Base-by-base conservation (phyloP, 2,329 filamentous ascomycete genomes). In the Fusarium armeniacum region DNA sequence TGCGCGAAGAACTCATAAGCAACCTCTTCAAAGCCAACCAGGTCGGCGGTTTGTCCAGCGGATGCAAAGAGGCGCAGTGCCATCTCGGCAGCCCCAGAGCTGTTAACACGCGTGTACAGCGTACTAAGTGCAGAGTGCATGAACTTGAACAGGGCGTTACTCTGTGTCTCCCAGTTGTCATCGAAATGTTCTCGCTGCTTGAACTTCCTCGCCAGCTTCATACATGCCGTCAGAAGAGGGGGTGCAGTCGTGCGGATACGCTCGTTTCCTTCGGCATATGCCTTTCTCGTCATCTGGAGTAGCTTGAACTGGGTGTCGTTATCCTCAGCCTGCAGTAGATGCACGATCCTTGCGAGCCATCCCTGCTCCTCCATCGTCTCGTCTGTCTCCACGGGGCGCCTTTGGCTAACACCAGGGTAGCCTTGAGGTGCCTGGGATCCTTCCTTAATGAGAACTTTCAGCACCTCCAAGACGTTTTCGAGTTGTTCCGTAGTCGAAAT, bases 1-100 rank as follows among this genome's bases (percentile, higher is more conserved):
- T 99, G 96, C 0, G 96, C 96, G 74, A 98, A 98, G 83, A 97
- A 99, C 78, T 99, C 96, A 79, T 99, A 99, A 13, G 94, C 92
- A 43, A 97, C 93, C 81, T 99, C 96, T 78, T 99, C 95, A 73
- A 97, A 97, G 3, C 92, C 92, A 13, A 90, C 93, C 79, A 96
- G 91, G 75, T 98, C 94, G 13, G 96, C 94, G 33, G 97, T 92
- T 82, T 98, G 94, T 24, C 96, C 96, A 76, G 94, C 97, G 43
- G 93, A 90, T 73, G 96, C 91, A 78, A 98, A 99, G 18, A 98
- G 85, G 4, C 96, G 92, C 50, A 99, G 86, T 1, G 93, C 90
- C 22, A 99, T 87, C 77, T 99, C 96, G 1, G 95, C 93, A 15
- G 93, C 91, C 28, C 92, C 92, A 11, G 90, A 83, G 4, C 85